A percentile compares a stretch with the other conserved stretches of the same genome.
Conservation (phyloP, 495 filamentous ascomycete genomes). For the Aspergillus cavernicola region DNA sequence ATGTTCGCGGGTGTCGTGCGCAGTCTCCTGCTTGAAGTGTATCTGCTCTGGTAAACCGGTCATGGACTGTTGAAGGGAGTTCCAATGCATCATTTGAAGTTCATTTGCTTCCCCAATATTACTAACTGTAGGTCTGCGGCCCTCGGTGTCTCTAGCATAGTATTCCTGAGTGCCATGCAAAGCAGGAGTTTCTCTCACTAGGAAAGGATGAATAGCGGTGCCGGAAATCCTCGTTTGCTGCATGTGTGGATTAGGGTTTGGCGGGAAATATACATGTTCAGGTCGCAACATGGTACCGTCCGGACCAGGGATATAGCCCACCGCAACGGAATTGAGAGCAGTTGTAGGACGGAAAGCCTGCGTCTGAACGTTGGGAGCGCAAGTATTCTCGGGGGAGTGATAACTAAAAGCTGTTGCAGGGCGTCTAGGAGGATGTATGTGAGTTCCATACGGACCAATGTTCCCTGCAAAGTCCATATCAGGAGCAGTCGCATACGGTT, state of each 20-base stretch:
- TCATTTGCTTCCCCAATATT: not conserved
- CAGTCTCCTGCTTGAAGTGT: too few relatives aligned
- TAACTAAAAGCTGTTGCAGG: not conserved
- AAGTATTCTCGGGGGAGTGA: not conserved
- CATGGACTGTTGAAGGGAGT: not conserved
- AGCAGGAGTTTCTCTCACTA: not conserved
- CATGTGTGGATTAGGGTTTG: not conserved
- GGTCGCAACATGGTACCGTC: not conserved
- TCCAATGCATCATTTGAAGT: not conserved
- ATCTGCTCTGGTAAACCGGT: not conserved
- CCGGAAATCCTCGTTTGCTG: too few relatives aligned
- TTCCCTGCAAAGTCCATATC: not conserved
- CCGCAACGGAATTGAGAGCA: not conserved
- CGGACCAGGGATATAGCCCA: not conserved
- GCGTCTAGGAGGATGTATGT: not conserved
- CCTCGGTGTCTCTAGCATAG: too few relatives aligned
- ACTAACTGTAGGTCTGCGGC: too few relatives aligned
- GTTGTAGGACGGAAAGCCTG: not conserved
- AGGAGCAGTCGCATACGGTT: not conserved
- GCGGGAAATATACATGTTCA: not conserved
- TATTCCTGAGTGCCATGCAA: too few relatives aligned
- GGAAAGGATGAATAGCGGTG: too few relatives aligned
- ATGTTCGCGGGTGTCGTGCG: not conserved
- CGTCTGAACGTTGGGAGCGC: not conserved
- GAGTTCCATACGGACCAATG: not conserved